Evolutionary conservation across 2,329 filamentous ascomycete genomes (phyloP).

Genomic region (Colletotrichum limetticola): DNA sequence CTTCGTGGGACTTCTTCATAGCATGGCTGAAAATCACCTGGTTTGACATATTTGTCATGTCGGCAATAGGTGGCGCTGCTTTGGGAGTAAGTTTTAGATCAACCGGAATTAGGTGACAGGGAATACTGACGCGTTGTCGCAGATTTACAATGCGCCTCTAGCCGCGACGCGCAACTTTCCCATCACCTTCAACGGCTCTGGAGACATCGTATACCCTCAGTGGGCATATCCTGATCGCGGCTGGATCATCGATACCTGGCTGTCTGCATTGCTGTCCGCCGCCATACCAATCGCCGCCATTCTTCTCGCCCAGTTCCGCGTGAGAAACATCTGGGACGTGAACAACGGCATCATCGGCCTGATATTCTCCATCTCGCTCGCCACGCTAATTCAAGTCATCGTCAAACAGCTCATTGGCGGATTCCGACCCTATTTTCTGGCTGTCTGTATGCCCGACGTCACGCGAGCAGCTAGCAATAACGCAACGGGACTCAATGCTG

Average conservation of each 20-base stretch:
- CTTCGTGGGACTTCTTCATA: constrained; percentile 6
- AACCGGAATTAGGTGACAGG: constrained; percentile 30
- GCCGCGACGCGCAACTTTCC: constrained; percentile 70
- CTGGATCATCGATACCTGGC: constrained; percentile 70
- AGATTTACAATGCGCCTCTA: constrained; percentile 66
- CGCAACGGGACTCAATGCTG: constrained; percentile 50
- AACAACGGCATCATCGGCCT: constrained; percentile 73
- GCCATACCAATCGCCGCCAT: constrained; percentile 68
- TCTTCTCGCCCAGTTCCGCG: constrained; percentile 66
- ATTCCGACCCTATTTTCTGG: constrained; percentile 71
- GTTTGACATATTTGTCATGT: constrained; percentile 70
- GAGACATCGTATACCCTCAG: constrained; percentile 71
- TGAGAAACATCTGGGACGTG: constrained; percentile 67
- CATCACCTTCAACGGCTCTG: constrained; percentile 65
- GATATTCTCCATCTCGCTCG: constrained; percentile 67
- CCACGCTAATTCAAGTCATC: constrained; percentile 73
- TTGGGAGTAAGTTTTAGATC: constrained; percentile 40
- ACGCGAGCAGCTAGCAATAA: constrained; percentile 53
- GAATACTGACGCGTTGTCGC: constrained; percentile 38
- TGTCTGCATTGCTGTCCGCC: constrained; percentile 65
- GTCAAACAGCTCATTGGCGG: constrained; percentile 75
- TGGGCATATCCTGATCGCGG: constrained; percentile 73
- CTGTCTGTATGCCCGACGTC: constrained; percentile 70
- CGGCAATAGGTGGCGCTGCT: constrained; percentile 57
- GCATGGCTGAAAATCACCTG: constrained; percentile 67